These are phyloP conservation scores for Oleoguttula mirabilis DNA, from an alignment of 495 filamentous ascomycete species.

Conservation along the genomic window DNA sequence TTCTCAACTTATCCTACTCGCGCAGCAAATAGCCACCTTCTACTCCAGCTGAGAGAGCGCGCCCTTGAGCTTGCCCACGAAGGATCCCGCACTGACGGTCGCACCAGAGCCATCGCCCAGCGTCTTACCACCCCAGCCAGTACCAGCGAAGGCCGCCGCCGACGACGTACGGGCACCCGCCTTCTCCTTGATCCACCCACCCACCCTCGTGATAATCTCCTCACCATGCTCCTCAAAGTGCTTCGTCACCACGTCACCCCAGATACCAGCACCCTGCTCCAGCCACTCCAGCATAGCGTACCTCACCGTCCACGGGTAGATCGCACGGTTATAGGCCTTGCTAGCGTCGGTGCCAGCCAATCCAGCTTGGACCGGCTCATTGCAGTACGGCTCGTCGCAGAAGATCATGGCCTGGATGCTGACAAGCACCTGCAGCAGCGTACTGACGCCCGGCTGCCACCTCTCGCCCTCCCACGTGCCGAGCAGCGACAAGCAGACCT, in stretches of 20 bases:
- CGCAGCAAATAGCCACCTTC: too few relatives aligned
- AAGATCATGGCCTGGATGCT: slow-evolving; percentile 49
- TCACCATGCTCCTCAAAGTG: not conserved
- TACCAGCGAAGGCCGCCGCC: too few relatives aligned
- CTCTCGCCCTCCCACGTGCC: slow-evolving; percentile 46
- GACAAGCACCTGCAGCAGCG: slow-evolving; percentile 47
- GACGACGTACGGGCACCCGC: too few relatives aligned
- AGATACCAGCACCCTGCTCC: not conserved
- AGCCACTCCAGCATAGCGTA: not conserved
- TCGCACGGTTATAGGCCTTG: not conserved
- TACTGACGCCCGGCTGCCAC: slow-evolving; percentile 42
- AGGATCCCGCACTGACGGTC: too few relatives aligned
- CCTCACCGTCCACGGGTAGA: not conserved
- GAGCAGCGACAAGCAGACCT: slow-evolving; percentile 47
- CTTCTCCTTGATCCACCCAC: too few relatives aligned
- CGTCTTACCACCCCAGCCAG: too few relatives aligned
- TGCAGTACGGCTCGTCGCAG: slow-evolving; percentile 50
- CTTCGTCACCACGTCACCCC: not conserved
- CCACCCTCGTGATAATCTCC: not conserved
- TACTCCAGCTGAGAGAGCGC: too few relatives aligned
- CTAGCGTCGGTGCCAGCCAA: not conserved
- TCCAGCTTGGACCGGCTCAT: slow-evolving; percentile 5
- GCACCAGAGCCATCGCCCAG: too few relatives aligned
- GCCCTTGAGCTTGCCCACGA: too few relatives aligned
- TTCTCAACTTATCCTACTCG: too few relatives aligned